Conservation (phyloP, 257 asterid species). For the Orobanche coerulescens region DNA sequence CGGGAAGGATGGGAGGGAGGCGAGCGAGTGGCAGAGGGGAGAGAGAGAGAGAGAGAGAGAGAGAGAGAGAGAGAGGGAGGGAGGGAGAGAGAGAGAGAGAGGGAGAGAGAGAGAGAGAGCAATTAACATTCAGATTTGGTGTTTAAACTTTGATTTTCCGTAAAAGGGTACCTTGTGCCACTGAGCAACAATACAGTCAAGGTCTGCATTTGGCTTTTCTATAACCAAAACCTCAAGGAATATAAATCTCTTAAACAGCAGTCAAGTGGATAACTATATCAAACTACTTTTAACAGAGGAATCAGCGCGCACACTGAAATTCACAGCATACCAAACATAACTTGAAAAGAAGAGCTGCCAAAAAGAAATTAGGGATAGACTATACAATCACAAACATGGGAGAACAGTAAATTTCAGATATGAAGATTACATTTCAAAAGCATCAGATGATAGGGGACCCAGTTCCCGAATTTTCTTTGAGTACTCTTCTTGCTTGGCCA, state of each 20-base stretch:
- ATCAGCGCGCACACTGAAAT: neutral
- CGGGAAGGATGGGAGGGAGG: too few species aligned
- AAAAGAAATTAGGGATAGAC: slow-evolving; percentile 12
- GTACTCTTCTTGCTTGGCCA: slow-evolving; percentile 88
- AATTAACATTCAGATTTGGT: neutral
- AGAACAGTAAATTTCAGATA: slow-evolving; percentile 17
- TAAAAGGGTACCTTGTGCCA: slow-evolving; percentile 8
- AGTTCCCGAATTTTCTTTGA: slow-evolving; percentile 89
- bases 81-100: too few species aligned
- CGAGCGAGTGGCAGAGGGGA: too few species aligned
- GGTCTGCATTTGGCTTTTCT: neutral
- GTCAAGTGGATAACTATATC: neutral
- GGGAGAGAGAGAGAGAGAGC: neutral
- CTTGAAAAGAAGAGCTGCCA: slow-evolving; percentile 4
- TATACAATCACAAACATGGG: slow-evolving; percentile 10
- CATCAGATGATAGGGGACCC: slow-evolving; percentile 97
- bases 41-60: too few species aligned
- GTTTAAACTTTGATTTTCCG: neutral
- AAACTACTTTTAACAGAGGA: neutral
- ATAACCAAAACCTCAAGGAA: neutral
- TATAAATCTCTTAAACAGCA: neutral
- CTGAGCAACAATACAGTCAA: neutral
- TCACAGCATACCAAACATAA: slow-evolving; percentile 16
- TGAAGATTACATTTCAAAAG: slow-evolving; percentile 79
- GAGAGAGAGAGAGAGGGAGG: too few species aligned